Conservation (phyloP, 805 yeast species). For the Starmerella riodocensis region DNA sequence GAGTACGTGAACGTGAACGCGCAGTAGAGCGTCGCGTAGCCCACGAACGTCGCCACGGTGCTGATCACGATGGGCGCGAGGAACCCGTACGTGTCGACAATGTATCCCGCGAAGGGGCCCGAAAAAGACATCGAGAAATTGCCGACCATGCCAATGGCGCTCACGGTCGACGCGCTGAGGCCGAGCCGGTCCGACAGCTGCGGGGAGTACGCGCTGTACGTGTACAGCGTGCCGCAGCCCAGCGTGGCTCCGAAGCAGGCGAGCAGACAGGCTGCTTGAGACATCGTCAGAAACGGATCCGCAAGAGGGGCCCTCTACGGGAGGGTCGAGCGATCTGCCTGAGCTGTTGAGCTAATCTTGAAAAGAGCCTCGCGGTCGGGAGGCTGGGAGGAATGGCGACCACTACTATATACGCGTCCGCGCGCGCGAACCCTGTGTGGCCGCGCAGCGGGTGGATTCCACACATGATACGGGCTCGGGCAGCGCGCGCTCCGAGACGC, state of each 20-base stretch:
- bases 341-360: no score
- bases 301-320: no score
- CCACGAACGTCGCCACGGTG: slow-evolving; percentile 36
- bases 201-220: slow-evolving; percentile 67
- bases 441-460: no score
- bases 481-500: no score
- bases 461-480: no score
- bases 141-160: slow-evolving; percentile 54
- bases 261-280: slow-evolving; percentile 16
- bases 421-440: no score
- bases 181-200: slow-evolving; percentile 49
- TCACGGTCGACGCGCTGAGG: slow-evolving; percentile 49
- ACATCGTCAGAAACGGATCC: slow-evolving; percentile 13
- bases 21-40: slow-evolving; percentile 42
- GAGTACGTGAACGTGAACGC: slow-evolving; percentile 35
- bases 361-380: no score
- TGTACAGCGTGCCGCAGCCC: slow-evolving; percentile 51
- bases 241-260: slow-evolving; percentile 23
- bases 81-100: slow-evolving; percentile 54
- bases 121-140: slow-evolving; percentile 48
- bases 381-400: no score
- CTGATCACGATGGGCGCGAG: slow-evolving; percentile 40
- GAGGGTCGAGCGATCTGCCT: no score
- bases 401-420: no score
- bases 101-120: slow-evolving; percentile 56